These are phyloP conservation scores for Carex arenaria DNA, from an alignment of 202 grass and related monocot species.

Conservation along the genomic window DNA sequence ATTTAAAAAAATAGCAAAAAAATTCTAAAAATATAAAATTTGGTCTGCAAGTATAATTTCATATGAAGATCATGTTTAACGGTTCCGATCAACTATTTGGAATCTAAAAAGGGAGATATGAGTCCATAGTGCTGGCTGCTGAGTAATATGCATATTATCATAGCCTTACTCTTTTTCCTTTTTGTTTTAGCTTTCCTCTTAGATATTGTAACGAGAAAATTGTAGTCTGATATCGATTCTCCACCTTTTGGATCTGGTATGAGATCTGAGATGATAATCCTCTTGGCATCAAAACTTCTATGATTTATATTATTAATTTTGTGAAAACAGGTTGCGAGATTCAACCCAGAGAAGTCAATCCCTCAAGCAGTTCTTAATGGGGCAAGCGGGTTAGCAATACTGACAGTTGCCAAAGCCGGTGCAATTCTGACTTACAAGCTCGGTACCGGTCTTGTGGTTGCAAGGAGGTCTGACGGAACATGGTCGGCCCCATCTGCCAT, in stretches of 20 bases:
- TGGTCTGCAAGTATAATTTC: too few relatives aligned
- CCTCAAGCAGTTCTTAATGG: conserved; percentile 59
- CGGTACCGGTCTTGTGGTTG: conserved; percentile 64
- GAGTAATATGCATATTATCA: too few relatives aligned
- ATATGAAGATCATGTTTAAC: too few relatives aligned
- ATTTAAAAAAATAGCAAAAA: too few relatives aligned
- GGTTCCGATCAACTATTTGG: too few relatives aligned
- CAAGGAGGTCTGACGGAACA: conserved; percentile 58
- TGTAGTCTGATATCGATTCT: neutral
- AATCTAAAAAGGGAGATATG: too few relatives aligned
- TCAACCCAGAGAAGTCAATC: conserved; percentile 71
- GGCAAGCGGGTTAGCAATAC: conserved; percentile 64
- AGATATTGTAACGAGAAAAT: neutral
- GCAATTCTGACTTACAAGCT: conserved; percentile 76
- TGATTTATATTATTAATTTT: neutral
- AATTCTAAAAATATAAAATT: too few relatives aligned
- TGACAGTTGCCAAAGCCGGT: conserved; percentile 72
- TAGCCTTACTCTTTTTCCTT: too few relatives aligned
- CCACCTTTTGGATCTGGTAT: neutral
- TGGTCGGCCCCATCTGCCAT: conserved; percentile 85
- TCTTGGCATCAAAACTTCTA: neutral
- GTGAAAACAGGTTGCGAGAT: conserved; percentile 45
- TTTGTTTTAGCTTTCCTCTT: neutral
- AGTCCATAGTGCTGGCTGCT: too few relatives aligned
- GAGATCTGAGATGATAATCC: neutral